These are phyloP conservation scores for Tuber microsphaerosporum DNA, from an alignment of 495 filamentous ascomycete genomes.

Conservation along the genomic window DNA sequence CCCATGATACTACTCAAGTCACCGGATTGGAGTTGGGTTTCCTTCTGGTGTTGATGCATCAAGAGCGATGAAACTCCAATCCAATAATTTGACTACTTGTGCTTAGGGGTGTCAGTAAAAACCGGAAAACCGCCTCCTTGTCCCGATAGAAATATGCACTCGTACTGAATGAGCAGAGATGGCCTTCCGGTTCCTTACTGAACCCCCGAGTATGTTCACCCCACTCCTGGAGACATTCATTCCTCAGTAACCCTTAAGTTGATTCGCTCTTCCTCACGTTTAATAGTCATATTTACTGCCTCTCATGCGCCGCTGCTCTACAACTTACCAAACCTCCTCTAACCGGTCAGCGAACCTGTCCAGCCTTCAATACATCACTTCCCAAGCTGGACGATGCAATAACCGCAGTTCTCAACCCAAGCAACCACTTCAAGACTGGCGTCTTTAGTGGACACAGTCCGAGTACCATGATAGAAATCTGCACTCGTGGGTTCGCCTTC, in stretches of 20 bases:
- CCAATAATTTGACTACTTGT: too few species aligned
- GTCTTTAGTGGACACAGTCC: conserved; percentile 80
- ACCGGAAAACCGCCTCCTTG: too few species aligned
- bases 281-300: conserved; percentile 77
- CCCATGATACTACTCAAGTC: too few species aligned
- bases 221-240: background rate
- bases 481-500: too few species aligned
- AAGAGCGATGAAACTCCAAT: too few species aligned
- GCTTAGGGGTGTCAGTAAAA: too few species aligned
- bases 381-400: conserved; percentile 71
- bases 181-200: background rate
- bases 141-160: too few species aligned
- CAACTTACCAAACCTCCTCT: conserved; percentile 57
- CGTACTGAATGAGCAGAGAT: too few species aligned
- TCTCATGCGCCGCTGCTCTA: conserved; percentile 61
- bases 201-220: background rate
- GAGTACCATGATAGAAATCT: conserved; percentile 67
- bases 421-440: conserved; percentile 90
- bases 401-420: conserved; percentile 67
- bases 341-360: conserved; percentile 57
- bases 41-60: too few species aligned
- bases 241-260: background rate
- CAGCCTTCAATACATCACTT: conserved; percentile 70
- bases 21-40: too few species aligned
- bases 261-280: conserved; percentile 24